phyloP scores from a whole-genome alignment of 1,284 basidiomycete species.

The Singerocomus rubriflavus region DNA sequence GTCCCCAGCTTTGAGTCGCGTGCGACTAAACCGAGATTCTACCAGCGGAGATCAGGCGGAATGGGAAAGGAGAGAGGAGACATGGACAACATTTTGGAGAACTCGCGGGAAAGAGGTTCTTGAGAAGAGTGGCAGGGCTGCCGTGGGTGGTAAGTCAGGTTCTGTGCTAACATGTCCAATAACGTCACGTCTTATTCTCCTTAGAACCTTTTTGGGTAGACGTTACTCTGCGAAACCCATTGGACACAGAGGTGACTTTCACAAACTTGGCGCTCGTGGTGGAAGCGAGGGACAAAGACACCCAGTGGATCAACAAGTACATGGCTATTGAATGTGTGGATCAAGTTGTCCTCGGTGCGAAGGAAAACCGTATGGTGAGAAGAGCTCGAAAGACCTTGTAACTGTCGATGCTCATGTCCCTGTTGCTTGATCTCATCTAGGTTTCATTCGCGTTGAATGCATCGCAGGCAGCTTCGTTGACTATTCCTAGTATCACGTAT shows the following conservation, averaged over 20 bases:
- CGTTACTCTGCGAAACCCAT: constrained; percentile 61
- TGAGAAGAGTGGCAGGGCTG: constrained; percentile 52
- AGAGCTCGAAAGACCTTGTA: neutral
- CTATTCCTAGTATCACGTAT: constrained; percentile 55
- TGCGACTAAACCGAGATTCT: constrained; percentile 53
- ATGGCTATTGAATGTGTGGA: constrained; percentile 57
- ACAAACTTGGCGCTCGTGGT: constrained; percentile 57
- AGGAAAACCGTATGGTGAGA: constrained; percentile 56
- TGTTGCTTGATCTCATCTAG: constrained; percentile 33
- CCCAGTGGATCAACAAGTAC: constrained; percentile 37
- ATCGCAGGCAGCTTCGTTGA: constrained; percentile 47
- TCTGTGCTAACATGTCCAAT: neutral
- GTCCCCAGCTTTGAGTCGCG: constrained; percentile 46
- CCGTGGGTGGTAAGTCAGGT: constrained; percentile 53
- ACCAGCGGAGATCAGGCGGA: constrained; percentile 40
- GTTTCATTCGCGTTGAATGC: constrained; percentile 61
- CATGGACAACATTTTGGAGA: constrained; percentile 63
- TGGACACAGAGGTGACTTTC: constrained; percentile 66
- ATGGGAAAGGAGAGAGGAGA: constrained; percentile 63
- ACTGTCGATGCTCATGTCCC: constrained; percentile 4
- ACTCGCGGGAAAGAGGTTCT: constrained; percentile 51
- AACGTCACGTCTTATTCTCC: neutral
- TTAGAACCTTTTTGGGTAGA: constrained; percentile 77
- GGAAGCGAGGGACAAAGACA: constrained; percentile 36
- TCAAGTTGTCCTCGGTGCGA: constrained; percentile 53